Conservation (phyloP, 345 rosid genomes). For the Jatropha curcas region DNA sequence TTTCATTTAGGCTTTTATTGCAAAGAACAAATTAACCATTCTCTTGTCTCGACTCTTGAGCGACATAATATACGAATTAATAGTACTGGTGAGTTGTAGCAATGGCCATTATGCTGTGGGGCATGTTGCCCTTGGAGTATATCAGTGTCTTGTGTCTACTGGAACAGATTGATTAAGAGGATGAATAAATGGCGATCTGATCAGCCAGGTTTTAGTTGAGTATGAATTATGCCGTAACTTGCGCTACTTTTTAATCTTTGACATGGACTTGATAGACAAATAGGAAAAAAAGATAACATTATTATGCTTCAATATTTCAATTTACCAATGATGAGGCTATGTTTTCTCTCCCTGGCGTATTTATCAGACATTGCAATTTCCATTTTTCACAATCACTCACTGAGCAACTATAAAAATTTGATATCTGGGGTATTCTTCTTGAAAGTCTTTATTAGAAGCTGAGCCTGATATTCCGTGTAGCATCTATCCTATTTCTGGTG, state of each 20-base stretch:
- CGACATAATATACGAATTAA: not conserved
- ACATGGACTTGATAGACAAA: not conserved
- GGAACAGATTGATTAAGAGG: not conserved
- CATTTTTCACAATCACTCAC: not conserved
- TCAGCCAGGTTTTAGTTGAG: not conserved
- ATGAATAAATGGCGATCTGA: not conserved
- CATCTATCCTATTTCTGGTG: slow-evolving; percentile 26
- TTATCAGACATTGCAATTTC: not conserved
- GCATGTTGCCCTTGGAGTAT: not conserved
- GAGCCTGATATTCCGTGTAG: slow-evolving; percentile 15
- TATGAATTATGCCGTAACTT: not conserved
- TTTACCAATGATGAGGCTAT: not conserved
- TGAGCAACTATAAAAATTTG: not conserved
- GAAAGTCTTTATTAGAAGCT: slow-evolving; percentile 5
- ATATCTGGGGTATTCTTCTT: not conserved
- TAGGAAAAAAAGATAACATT: too few species aligned
- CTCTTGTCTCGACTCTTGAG: not conserved
- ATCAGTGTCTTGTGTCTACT: too few species aligned
- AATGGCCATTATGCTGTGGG: not conserved
- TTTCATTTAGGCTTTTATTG: not conserved
- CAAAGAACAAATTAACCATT: too few species aligned
- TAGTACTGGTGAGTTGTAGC: not conserved
- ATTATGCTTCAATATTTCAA: not conserved
- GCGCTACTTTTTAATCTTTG: not conserved
- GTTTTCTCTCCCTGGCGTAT: not conserved